phyloP scores from a whole-genome alignment of 139 green algal species.

The Chlamydomonas eustigma region DNA sequence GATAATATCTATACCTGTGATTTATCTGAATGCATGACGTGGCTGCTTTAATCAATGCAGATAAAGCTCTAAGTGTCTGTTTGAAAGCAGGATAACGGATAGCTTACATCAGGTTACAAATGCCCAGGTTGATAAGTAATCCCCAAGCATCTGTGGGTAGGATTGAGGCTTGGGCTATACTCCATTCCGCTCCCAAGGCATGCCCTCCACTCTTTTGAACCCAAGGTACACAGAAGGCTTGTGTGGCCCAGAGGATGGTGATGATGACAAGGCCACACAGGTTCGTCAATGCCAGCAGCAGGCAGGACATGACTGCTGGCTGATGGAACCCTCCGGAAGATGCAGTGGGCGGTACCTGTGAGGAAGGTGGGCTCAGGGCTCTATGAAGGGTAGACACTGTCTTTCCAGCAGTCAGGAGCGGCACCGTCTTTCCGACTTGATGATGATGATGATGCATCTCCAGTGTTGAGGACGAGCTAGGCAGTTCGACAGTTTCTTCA shows the following conservation, averaged over 20 bases:
- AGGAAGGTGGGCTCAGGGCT: too few relatives aligned
- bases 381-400: too few relatives aligned
- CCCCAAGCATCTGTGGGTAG: not conserved
- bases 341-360: not conserved
- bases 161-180: not conserved
- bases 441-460: too few relatives aligned
- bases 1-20: too few relatives aligned
- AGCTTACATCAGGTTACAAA: conserved; percentile 15
- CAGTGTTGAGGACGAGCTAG: too few relatives aligned
- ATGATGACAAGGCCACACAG: not conserved
- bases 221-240: not conserved
- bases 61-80: too few relatives aligned
- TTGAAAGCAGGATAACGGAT: not conserved
- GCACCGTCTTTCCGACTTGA: too few relatives aligned
- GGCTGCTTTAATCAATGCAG: too few relatives aligned
- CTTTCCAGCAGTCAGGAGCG: too few relatives aligned
- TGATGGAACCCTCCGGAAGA: not conserved
- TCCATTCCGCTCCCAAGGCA: not conserved
- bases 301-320: not conserved
- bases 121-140: conserved; percentile 12
- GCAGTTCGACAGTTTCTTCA: too few relatives aligned
- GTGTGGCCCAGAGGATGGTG: not conserved
- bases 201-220: too few relatives aligned
- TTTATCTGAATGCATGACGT: too few relatives aligned
- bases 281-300: conserved; percentile 15